A percentile compares a stretch with the other conserved stretches of the same genome.
Evolutionary conservation across 2,329 filamentous ascomycete genomes (phyloP).

Genomic region (Pseudohalonectria lignicola): DNA sequence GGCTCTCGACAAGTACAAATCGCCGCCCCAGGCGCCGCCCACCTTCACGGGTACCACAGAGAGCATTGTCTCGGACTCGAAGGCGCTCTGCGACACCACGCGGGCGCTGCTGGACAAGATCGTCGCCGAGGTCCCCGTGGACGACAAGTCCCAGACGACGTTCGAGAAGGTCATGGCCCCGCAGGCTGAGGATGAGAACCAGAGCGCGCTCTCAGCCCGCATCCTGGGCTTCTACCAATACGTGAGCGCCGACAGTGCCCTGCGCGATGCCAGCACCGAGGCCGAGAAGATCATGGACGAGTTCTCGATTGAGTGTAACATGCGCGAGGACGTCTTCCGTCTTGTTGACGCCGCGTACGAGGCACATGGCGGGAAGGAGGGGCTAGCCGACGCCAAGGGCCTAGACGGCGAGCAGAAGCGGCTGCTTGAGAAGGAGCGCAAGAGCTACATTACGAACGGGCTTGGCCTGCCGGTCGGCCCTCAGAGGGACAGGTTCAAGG

Average conservation of each 20-base stretch:
- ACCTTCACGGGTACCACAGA: slow-evolving; percentile 66
- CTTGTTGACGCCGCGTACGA: slow-evolving; percentile 48
- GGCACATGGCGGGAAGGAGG: slow-evolving; percentile 26
- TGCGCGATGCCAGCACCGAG: slow-evolving; percentile 67
- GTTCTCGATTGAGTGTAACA: slow-evolving; percentile 65
- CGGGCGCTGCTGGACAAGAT: slow-evolving; percentile 57
- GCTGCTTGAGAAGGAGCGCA: slow-evolving; percentile 68
- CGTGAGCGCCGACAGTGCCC: slow-evolving; percentile 55
- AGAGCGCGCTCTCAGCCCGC: slow-evolving; percentile 43
- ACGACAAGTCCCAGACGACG: slow-evolving; percentile 38
- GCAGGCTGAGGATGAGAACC: slow-evolving; percentile 64
- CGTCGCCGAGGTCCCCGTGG: slow-evolving; percentile 45
- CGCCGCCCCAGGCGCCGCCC: slow-evolving; percentile 67
- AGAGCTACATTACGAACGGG: slow-evolving; percentile 67
- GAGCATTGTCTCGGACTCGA: slow-evolving; percentile 55
- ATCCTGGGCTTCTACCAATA: slow-evolving; percentile 76
- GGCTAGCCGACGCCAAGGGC: slow-evolving; percentile 39
- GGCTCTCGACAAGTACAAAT: slow-evolving; percentile 56
- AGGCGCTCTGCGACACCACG: slow-evolving; percentile 51
- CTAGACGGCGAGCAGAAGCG: slow-evolving; percentile 60
- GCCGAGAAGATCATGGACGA: slow-evolving; percentile 68
- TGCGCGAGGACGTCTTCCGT: slow-evolving; percentile 73
- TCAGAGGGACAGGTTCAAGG: slow-evolving; percentile 71
- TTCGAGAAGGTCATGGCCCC: slow-evolving; percentile 49
- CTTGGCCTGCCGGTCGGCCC: slow-evolving; percentile 58